Percentiles rank a stretch among this genome's conserved stretches.
Evolutionary conservation across 2,329 filamentous ascomycete species (phyloP).

Genomic region (Pseudogymnoascus sp.): DNA sequence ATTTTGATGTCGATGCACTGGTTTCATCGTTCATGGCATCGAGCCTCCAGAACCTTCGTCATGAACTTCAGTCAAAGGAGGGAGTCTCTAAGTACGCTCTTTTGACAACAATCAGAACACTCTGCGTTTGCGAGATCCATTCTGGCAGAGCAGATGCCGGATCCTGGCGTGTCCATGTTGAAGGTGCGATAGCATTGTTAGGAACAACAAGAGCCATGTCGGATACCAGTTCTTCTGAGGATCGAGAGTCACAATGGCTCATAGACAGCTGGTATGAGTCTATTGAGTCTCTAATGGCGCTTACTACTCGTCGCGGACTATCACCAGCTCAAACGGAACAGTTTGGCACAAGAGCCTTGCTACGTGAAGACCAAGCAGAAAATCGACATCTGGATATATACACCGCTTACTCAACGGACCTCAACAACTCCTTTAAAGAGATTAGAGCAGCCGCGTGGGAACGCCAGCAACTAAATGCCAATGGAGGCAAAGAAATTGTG

Average conservation of each 20-base stretch:
- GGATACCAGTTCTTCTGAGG: neutral
- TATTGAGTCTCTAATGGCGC: slow-evolving; percentile 34
- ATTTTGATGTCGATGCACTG: slow-evolving; percentile 31
- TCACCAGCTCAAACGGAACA: slow-evolving; percentile 20
- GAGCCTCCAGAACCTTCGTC: slow-evolving; percentile 35
- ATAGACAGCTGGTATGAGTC: slow-evolving; percentile 35
- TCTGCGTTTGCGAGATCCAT: slow-evolving; percentile 37
- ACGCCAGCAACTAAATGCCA: slow-evolving; percentile 18
- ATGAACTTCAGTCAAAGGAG: slow-evolving; percentile 31
- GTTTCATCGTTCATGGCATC: slow-evolving; percentile 33
- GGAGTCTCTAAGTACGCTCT: slow-evolving; percentile 29
- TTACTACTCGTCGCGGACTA: slow-evolving; percentile 30
- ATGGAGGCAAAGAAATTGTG: slow-evolving; percentile 12
- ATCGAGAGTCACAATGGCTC: slow-evolving; percentile 18
- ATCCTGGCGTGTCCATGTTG: slow-evolving; percentile 37
- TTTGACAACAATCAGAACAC: slow-evolving; percentile 35
- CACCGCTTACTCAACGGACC: slow-evolving; percentile 34
- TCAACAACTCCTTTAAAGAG: slow-evolving; percentile 32
- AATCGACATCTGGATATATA: slow-evolving; percentile 36
- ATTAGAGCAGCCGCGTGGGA: slow-evolving; percentile 33
- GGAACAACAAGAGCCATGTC: slow-evolving; percentile 19
- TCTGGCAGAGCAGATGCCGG: slow-evolving; percentile 32
- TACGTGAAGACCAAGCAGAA: neutral
- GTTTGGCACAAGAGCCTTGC: neutral
- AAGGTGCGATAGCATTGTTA: slow-evolving; percentile 35